A percentile compares a stretch with the other conserved stretches of the same genome.
Conservation (phyloP, 495 filamentous ascomycete species). For the Podospora anserina region DNA sequence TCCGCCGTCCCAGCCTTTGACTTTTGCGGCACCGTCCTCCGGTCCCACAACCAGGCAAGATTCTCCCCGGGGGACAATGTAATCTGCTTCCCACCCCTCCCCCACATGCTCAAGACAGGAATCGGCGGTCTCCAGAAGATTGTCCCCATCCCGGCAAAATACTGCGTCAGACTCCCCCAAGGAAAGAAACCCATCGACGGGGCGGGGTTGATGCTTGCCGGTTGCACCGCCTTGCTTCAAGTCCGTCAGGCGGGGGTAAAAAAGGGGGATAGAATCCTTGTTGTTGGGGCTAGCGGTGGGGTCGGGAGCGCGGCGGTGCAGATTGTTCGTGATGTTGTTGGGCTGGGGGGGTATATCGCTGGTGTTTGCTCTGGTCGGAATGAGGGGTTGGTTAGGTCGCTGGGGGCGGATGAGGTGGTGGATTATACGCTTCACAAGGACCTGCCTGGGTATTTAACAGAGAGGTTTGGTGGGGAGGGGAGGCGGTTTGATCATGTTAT, state of each 20-base stretch:
- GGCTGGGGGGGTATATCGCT: constrained; percentile 34
- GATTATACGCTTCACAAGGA: constrained; percentile 28
- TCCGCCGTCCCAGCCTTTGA: constrained; percentile 37
- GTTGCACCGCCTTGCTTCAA: constrained; percentile 32
- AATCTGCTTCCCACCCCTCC: constrained; percentile 33
- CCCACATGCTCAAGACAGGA: constrained; percentile 25
- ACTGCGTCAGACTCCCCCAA: constrained; percentile 28
- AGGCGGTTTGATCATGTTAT: constrained; percentile 34
- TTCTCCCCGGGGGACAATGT: constrained; percentile 31
- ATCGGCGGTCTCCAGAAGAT: constrained; percentile 37
- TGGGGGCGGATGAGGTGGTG: constrained; percentile 19
- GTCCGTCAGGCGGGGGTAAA: constrained; percentile 26
- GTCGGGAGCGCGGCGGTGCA: constrained; percentile 41
- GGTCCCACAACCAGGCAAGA: neutral
- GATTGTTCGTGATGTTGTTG: constrained; percentile 33
- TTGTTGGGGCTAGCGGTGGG: constrained; percentile 44
- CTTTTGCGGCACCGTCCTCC: constrained; percentile 34
- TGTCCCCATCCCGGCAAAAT: constrained; percentile 30
- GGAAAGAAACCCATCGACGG: constrained; percentile 21
- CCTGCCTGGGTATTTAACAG: constrained; percentile 27
- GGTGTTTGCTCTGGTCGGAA: constrained; percentile 29
- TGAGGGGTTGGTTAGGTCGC: neutral
- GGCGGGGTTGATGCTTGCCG: constrained; percentile 36
- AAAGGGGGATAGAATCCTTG: constrained; percentile 32
- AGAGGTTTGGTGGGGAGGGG: constrained; percentile 14